Evolutionary conservation across 352 stramenopile species (phyloP), one percentile per base, ranked within the genome.

Genomic region (Globisporangium okanoganense): DNA sequence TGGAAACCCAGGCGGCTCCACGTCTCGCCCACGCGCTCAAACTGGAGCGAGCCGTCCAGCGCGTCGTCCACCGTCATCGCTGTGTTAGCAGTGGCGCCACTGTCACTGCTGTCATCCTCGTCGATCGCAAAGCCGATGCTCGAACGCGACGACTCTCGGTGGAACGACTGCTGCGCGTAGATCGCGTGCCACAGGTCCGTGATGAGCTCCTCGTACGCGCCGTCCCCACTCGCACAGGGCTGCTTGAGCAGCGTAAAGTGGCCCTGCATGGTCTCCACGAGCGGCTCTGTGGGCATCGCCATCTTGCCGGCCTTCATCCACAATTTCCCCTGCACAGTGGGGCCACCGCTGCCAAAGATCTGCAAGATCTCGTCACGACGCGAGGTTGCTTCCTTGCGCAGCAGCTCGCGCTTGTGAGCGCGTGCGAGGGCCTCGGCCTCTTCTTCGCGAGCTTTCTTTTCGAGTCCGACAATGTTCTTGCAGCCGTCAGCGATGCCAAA

Each of bases 1-100:
- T 95, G 85, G 55, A 95, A 95, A 6, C 85, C 85, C 48, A 95
- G 66, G 22, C 80, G 82, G 53, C 83, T 93, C 85, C 85, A 95
- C 0, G 82, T 78, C 53, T 90, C 76, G 29, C 85, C 85, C 33
- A 86, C 71, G 1, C 79, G 78, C 56, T 95, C 85, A 64, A 88
- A 95, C 52, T 76, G 29, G 8, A 58, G 38, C 22, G 44, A 10
- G 18, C 44, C 54, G 33, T 54, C 27, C 41, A 45, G 27, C 7
- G 49, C 12, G 14, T 35, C 40, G 5, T 45, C 40, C 7, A 45
- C 2, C 14, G 35, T 3, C 13, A 54, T 51, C 2, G 8, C 47
- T 4, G 48, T 38, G 31, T 31, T 43, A 73, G 66, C 41, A 60
- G 18, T 16, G n/a, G n/a, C n/a, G n/a, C n/a, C n/a, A n/a, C n/a